Evolutionary conservation across 768 basidiomycete genomes (phyloP).

Genomic region (Pisolithus sp.): DNA sequence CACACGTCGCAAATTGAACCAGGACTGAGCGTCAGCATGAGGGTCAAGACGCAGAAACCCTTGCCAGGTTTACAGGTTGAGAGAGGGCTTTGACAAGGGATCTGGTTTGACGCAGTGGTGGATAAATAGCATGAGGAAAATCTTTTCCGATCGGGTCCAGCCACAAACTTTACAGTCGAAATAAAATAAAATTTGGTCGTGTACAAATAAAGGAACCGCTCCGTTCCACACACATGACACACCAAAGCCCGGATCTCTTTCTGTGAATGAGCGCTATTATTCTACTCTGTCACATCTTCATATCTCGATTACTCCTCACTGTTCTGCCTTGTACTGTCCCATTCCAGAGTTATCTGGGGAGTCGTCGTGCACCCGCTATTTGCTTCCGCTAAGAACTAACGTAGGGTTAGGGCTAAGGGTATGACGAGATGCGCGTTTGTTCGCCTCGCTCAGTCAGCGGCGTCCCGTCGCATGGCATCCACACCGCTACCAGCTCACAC

Average conservation of each 20-base stretch:
- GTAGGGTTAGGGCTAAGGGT: conserved; percentile 29
- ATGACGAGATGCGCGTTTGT: neutral
- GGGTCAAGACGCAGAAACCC: conserved; percentile 34
- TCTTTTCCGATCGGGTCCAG: conserved; percentile 23
- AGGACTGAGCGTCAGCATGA: conserved; percentile 77
- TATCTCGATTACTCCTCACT: too few species aligned
- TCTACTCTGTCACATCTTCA: too few species aligned
- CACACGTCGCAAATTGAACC: conserved; percentile 87
- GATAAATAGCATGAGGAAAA: conserved; percentile 45
- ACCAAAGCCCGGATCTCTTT: neutral
- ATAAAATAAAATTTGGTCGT: conserved; percentile 7
- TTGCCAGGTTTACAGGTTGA: conserved; percentile 33
- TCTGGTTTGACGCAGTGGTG: conserved; percentile 37
- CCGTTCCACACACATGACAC: neutral
- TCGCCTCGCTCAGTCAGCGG: conserved; percentile 3
- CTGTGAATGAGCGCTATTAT: neutral
- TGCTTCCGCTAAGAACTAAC: conserved; percentile 6
- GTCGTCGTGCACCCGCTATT: too few species aligned
- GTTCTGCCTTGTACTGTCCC: too few species aligned
- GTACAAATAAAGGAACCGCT: conserved; percentile 28
- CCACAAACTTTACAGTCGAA: conserved; percentile 19
- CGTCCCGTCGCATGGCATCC: neutral
- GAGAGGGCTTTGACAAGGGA: conserved; percentile 37
- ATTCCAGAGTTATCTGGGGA: too few species aligned
- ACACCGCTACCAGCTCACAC: neutral